phyloP scores from a whole-genome alignment of 2,329 filamentous ascomycete species.

The Xylaria digitata region DNA sequence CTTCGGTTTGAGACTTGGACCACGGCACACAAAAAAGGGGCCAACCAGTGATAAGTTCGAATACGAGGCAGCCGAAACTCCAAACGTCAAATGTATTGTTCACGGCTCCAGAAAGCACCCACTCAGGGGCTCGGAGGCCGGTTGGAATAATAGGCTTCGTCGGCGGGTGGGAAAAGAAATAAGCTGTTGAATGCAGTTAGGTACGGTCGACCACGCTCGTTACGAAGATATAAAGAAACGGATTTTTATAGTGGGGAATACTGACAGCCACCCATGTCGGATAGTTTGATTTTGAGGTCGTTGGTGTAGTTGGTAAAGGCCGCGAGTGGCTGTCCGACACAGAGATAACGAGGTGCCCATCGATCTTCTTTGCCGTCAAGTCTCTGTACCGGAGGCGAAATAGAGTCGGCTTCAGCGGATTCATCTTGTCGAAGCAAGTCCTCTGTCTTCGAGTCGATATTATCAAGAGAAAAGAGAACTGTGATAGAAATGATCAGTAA shows the following conservation, averaged over 20 bases:
- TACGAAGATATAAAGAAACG: neutral
- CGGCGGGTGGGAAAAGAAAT: slow-evolving; percentile 45
- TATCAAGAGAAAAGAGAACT: slow-evolving; percentile 49
- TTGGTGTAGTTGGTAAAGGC: slow-evolving; percentile 35
- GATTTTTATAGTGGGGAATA: slow-evolving; percentile 22
- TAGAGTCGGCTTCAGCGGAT: slow-evolving; percentile 37
- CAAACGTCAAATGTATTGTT: slow-evolving; percentile 45
- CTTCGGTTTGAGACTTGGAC: neutral
- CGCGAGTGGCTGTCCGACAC: slow-evolving; percentile 43
- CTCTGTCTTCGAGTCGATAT: slow-evolving; percentile 45
- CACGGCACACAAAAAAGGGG: slow-evolving; percentile 45
- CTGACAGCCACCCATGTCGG: slow-evolving; percentile 48
- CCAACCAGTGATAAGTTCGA: slow-evolving; percentile 48
- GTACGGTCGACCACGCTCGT: too few species aligned
- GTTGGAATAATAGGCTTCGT: slow-evolving; percentile 40
- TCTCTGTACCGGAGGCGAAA: slow-evolving; percentile 46
- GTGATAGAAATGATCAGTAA: neutral
- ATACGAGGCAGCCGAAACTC: slow-evolving; percentile 50
- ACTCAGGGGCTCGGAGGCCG: slow-evolving; percentile 48
- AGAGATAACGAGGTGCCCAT: slow-evolving; percentile 49
- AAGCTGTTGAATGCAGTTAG: slow-evolving; percentile 6
- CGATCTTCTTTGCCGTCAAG: slow-evolving; percentile 47
- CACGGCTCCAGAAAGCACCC: slow-evolving; percentile 42
- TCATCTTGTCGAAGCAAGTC: slow-evolving; percentile 43
- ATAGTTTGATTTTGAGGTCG: slow-evolving; percentile 47